Evolutionary conservation across 352 stramenopile genomes (phyloP), one percentile per base, ranked within the genome.

Genomic region (Blastocystis sp.): DNA sequence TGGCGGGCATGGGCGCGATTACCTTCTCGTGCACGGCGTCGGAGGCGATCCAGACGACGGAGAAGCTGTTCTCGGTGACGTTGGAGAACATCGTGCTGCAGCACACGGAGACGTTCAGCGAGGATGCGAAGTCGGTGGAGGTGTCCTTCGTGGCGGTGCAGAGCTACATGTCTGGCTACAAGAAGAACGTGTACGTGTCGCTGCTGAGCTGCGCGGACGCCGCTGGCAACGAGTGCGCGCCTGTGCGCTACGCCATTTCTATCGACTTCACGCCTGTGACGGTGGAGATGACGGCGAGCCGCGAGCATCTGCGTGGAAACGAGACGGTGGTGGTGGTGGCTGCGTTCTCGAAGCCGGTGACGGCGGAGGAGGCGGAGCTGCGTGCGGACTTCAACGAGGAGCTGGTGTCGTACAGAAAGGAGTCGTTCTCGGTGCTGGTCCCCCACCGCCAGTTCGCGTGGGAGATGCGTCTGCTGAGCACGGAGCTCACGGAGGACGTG

Each of bases 51-150:
- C 29, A 53, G 4, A 81, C 42, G 46, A 48, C 27, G 1, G 29
- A 18, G 18, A 18, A 9, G 2, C 16, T 81, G 21, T 81, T 81
- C 51, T n/a, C 29, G 40, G 16, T 81, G 14, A 64, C 29, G 69
- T n/a, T 16, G 1, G 69, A 81, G 11, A 24, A 44, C 42, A 51
- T 81, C 44, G 69, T 64, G 69, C 53, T 81, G 69, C 32, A 34
- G 16, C 46, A 61, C 53, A 51, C 27, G 27, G 69, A 81, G 69
- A 32, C 29, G n/a, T 64, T 59, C 7, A 53, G 42, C 42, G 29
- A 64, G 3, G 46, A 61, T 7, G 21, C 11, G 1, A 48, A 36
- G 46, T 27, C 27, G 8, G 24, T 81, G 46, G 21, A 4, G 7
- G 34, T 81, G 49, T 32, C 32, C 4, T 81, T 81, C 34, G 29